These are phyloP conservation scores for Trypanosoma platydactyli DNA, from an alignment of 208 protist species.

Conservation along the genomic window DNA sequence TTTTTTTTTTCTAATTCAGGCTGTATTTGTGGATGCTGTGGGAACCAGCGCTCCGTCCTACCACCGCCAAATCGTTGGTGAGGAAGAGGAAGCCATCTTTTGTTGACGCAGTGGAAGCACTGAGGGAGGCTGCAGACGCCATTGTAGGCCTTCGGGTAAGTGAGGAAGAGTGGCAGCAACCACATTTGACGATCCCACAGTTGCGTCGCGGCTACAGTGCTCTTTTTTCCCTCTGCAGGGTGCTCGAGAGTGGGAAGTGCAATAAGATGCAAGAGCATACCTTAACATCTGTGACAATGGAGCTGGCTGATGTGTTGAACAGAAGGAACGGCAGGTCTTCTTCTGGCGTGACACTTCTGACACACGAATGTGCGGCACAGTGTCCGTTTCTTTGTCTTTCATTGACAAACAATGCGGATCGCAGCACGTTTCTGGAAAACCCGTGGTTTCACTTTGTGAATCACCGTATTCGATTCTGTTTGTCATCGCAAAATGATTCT, in stretches of 20 bases:
- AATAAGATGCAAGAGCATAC: neutral
- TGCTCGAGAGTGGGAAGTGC: neutral
- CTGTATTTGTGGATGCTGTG: neutral
- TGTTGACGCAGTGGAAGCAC: neutral
- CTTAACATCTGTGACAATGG: neutral
- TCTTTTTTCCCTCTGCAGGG: neutral
- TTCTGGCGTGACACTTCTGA: neutral
- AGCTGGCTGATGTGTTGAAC: neutral
- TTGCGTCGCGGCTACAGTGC: neutral
- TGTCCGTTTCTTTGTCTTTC: neutral
- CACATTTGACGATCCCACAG: neutral
- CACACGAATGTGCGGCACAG: neutral
- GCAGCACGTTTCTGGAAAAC: neutral
- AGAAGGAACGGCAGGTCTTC: neutral
- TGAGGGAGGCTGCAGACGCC: neutral
- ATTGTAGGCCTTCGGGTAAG: neutral
- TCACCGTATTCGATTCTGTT: conserved; percentile 1
- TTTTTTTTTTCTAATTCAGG: neutral
- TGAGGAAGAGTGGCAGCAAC: neutral
- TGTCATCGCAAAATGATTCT: neutral
- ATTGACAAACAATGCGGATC: neutral
- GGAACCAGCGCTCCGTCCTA: no score
- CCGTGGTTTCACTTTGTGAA: conserved; percentile 3
- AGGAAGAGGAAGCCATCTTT: neutral
- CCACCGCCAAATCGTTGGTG: neutral